Evolutionary conservation across 2,329 filamentous ascomycete genomes (phyloP).

Genomic region (Aspergillus fumigatus): DNA sequence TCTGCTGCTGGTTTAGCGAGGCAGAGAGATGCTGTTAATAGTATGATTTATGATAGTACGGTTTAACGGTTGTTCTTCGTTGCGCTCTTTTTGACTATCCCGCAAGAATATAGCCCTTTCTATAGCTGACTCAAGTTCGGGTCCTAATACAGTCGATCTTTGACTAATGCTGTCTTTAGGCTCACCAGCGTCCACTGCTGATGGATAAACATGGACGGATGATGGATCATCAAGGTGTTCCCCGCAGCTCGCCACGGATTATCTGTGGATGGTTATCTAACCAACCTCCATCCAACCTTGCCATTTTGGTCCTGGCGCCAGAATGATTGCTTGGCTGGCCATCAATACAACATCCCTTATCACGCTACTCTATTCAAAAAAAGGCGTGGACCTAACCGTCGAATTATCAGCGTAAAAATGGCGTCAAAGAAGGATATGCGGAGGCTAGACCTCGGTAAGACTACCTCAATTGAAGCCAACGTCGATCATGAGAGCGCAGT

Average conservation of each 20-base stretch:
- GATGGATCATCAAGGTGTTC: too few species aligned
- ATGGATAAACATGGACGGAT: too few species aligned
- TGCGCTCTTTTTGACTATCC: too few species aligned
- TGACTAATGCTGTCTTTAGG: too few species aligned
- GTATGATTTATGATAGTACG: neutral
- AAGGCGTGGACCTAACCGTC: neutral
- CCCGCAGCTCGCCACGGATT: neutral
- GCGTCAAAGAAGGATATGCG: slow-evolving; percentile 72
- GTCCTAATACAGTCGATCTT: too few species aligned
- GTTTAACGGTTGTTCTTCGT: neutral
- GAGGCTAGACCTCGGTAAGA: slow-evolving; percentile 65
- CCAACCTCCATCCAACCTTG: slow-evolving; percentile 4
- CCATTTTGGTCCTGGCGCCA: slow-evolving; percentile 20
- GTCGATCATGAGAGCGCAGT: neutral
- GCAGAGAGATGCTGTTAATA: neutral
- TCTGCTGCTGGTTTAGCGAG: neutral
- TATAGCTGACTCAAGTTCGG: too few species aligned
- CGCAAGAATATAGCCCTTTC: too few species aligned
- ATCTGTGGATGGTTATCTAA: neutral
- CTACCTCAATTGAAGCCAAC: neutral
- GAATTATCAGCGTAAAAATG: slow-evolving; percentile 45
- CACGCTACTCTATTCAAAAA: slow-evolving; percentile 1
- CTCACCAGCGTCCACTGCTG: too few species aligned
- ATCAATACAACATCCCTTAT: slow-evolving; percentile 6
- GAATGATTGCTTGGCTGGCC: slow-evolving; percentile 4